Evolutionary conservation across 164 flowering plant genomes (phyloP), one percentile per base, ranked within the genome.

Genomic region (Echeveria elegans): DNA sequence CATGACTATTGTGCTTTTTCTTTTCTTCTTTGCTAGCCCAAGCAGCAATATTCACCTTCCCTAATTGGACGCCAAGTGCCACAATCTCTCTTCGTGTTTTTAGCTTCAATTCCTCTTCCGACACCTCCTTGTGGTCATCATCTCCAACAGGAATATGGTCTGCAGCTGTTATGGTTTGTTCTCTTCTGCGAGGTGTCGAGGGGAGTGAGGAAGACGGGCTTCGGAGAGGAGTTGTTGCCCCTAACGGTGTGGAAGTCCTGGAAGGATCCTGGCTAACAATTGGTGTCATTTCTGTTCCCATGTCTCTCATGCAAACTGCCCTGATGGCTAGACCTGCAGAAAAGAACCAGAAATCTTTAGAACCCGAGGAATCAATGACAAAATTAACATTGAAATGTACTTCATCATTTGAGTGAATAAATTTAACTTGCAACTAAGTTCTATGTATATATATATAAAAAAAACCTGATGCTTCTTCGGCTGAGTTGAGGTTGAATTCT

Each of bases 211-310:
- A 85, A 60, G 79, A 76, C 29, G 98, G 96, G 72, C 96, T 92
- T 6, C 93, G 89, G 36, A 83, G 73, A 32, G 98, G 96, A 16
- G 96, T 86, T 45, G 83, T 81, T 34, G 98, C 77, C 41, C 92
- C 88, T 0, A 79, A 70, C 40, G 98, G 98, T 34, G 96, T 90
- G 29, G 85, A 78, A 65, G 96, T 88, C 73, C 90, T 84, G 40
- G 98, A 92, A 66, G 96, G 96, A 74, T 92, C 96, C 77, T 81
- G 91, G 76, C 98, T 92, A 18, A 95, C 66, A 62, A 72, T 72
- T 15, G 98, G 98, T 18, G 98, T 92, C 98, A 92, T 92, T 78
- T 92, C 98, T 15, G 98, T 92, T 74, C 98, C 98, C 90, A 83
- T 92, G 69, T 92, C 98, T 69, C 98, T 85, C 96, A 90, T 90